Evolutionary conservation across 108 stramenopile species (phyloP).

Genomic region (Licmophora abbreviata): DNA sequence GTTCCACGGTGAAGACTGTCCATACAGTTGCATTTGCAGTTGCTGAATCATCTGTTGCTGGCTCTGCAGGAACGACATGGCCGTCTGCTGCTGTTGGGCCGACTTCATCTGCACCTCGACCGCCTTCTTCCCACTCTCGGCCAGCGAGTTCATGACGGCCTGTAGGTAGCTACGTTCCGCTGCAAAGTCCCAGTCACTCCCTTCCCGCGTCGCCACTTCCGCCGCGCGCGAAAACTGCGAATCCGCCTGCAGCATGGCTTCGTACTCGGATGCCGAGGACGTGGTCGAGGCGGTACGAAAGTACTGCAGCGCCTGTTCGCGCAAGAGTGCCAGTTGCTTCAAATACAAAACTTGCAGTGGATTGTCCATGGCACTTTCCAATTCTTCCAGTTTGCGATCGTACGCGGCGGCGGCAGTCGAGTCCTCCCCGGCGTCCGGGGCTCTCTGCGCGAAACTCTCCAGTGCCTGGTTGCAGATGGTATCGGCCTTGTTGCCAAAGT

Average conservation of each 20-base stretch:
- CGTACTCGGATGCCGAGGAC: constrained; percentile 83
- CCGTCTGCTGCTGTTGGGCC: constrained; percentile 82
- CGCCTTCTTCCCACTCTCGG: constrained; percentile 69
- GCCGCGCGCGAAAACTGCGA: constrained; percentile 76
- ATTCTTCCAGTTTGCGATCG: constrained; percentile 80
- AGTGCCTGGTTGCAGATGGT: constrained; percentile 84
- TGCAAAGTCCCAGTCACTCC: constrained; percentile 76
- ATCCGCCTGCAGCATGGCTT: constrained; percentile 93
- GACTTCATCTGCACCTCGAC: constrained; percentile 67
- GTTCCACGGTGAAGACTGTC: constrained; percentile 89
- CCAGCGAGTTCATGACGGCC: constrained; percentile 81
- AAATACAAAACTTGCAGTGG: constrained; percentile 90
- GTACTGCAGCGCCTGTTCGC: constrained; percentile 79
- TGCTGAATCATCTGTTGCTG: constrained; percentile 96
- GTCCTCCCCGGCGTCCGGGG: constrained; percentile 71
- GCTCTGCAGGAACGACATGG: constrained; percentile 90
- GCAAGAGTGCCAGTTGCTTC: constrained; percentile 72
- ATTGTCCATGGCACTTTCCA: constrained; percentile 83
- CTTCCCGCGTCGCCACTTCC: constrained; percentile 73
- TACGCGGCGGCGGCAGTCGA: constrained; percentile 55
- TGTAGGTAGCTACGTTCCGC: constrained; percentile 71
- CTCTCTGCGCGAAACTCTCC: constrained; percentile 81
- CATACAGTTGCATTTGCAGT: constrained; percentile 90
- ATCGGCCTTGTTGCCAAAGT: constrained; percentile 82
- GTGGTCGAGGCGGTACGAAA: constrained; percentile 73